Percentiles rank a stretch among this genome's conserved stretches.
Conservation (phyloP, 352 stramenopile genomes). For the Pythium sp. region DNA sequence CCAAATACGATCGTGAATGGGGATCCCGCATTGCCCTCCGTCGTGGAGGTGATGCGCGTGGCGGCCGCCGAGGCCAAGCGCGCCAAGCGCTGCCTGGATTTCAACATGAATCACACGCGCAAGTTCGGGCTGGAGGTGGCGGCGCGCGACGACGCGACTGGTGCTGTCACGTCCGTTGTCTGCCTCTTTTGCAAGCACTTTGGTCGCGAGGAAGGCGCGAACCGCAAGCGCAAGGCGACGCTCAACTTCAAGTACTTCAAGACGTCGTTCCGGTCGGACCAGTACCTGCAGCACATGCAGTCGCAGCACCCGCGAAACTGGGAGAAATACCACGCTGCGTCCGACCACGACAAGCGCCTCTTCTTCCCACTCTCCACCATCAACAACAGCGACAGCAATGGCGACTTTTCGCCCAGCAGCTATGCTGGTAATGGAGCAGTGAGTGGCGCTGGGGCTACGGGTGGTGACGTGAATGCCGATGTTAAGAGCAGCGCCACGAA, state of each 20-base stretch:
- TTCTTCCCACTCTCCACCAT: constrained; percentile 39
- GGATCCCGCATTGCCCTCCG: not conserved
- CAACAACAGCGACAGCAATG: not conserved
- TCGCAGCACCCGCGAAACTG: constrained; percentile 50
- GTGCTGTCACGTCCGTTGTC: constrained; percentile 44
- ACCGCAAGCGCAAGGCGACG: constrained; percentile 51
- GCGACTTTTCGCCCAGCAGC: not conserved
- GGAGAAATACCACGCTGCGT: constrained; percentile 39
- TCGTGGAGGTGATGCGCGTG: constrained; percentile 1
- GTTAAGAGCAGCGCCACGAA: not conserved
- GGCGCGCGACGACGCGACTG: constrained; percentile 37
- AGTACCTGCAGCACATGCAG: constrained; percentile 70
- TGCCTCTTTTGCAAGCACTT: constrained; percentile 71
- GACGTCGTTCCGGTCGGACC: constrained; percentile 59
- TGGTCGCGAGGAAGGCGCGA: constrained; percentile 48
- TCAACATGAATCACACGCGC: constrained; percentile 33
- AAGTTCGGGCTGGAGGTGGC: constrained; percentile 54
- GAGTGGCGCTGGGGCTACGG: not conserved
- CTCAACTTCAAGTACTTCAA: constrained; percentile 73
- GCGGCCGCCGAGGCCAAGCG: constrained; percentile 28
- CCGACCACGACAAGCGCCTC: constrained; percentile 35
- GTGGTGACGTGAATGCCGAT: not conserved
- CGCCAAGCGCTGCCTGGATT: constrained; percentile 20
- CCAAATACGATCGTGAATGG: not conserved
- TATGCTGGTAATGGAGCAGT: not conserved